A percentile compares a stretch with the other conserved stretches of the same genome.
These are phyloP conservation scores for Nicotiana benthamiana DNA, from an alignment of 257 asterid genomes.

Conservation along the genomic window DNA sequence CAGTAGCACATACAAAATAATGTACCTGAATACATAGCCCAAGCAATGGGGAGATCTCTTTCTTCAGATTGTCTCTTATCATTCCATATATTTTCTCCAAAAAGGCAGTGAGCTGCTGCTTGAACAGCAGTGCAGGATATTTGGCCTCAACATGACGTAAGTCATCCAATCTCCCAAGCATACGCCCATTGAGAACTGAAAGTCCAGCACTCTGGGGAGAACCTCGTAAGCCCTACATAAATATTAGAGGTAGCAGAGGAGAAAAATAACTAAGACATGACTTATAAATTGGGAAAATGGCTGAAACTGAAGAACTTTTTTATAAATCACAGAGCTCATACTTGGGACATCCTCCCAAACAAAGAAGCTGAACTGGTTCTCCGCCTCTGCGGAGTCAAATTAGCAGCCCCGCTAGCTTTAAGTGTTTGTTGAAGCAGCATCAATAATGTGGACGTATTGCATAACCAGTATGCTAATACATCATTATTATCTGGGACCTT, in stretches of 20 bases:
- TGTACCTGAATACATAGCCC: slow-evolving; percentile 93
- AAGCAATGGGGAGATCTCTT: slow-evolving; percentile 92
- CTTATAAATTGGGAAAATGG: slow-evolving; percentile 4
- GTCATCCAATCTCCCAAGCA: slow-evolving; percentile 88
- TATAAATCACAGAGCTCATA: slow-evolving; percentile 20
- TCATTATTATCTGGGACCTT: slow-evolving; percentile 86
- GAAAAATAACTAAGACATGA: slow-evolving; percentile 12
- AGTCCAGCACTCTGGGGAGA: slow-evolving; percentile 94
- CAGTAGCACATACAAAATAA: neutral
- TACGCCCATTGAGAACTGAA: slow-evolving; percentile 74
- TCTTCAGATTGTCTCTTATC: slow-evolving; percentile 92
- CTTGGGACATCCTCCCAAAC: slow-evolving; percentile 98
- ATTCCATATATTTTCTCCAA: slow-evolving; percentile 96
- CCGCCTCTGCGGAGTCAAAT: slow-evolving; percentile 88
- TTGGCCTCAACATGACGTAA: slow-evolving; percentile 97
- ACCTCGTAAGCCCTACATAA: slow-evolving; percentile 68
- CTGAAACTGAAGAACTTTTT: slow-evolving; percentile 18
- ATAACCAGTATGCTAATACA: slow-evolving; percentile 84
- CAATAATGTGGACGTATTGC: slow-evolving; percentile 86
- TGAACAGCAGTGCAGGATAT: slow-evolving; percentile 94
- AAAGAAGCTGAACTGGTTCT: slow-evolving; percentile 96
- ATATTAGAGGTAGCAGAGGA: slow-evolving; percentile 9
- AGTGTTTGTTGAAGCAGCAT: slow-evolving; percentile 98
- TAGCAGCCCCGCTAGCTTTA: slow-evolving; percentile 95
- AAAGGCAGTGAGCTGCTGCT: slow-evolving; percentile 99